Evolutionary conservation across 306 rosid genomes (phyloP), one percentile per base, ranked within the genome.

Genomic region (Pterocarpus macrocarpus): DNA sequence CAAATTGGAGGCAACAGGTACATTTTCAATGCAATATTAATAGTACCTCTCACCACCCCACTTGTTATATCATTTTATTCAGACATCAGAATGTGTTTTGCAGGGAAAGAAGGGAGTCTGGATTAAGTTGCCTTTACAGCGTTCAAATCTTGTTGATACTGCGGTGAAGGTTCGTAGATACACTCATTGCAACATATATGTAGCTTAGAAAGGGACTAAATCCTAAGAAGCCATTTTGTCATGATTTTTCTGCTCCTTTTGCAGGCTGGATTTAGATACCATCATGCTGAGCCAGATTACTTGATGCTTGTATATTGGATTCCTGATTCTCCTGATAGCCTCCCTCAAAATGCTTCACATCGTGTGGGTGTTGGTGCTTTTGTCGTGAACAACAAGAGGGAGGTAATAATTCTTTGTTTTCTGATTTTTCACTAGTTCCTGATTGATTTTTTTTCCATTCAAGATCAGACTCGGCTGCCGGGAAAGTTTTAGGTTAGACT

Each of bases 281-380:
- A 94, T 80, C 97, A 94, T 86, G 97, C 98, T 9, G 98, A 94
- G 73, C 44, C 87, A 38, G 87, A 94, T 71, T 90, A 94, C 87
- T 41, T 94, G 82, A 94, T 94, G 97, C 94, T 94, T 30, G 94
- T 90, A 5, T 33, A 34, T 44, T 92, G 97, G 98, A 80, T 94
- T 70, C 87, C 97, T 50, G 79, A 85, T 81, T 82, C 90, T 64
- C 71, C 67, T 7, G 88, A 90, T 70, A 78, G 50, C 59, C 56
- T 92, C 77, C 98, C 98, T 8, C 85, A 82, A 41, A 94, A 94
- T 86, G 98, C 98, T 81, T 92, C 98, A 0, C 98, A 92, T 78
- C 87, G 91, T 3, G 89, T 94, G 0, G 92, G 94, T 35, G 84
- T 94, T 16, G 98, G 94, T 73, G 97, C 93, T 77, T 94, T 91